phyloP scores from a whole-genome alignment of 2,329 filamentous ascomycete species.

The Fusarium floridanum region DNA sequence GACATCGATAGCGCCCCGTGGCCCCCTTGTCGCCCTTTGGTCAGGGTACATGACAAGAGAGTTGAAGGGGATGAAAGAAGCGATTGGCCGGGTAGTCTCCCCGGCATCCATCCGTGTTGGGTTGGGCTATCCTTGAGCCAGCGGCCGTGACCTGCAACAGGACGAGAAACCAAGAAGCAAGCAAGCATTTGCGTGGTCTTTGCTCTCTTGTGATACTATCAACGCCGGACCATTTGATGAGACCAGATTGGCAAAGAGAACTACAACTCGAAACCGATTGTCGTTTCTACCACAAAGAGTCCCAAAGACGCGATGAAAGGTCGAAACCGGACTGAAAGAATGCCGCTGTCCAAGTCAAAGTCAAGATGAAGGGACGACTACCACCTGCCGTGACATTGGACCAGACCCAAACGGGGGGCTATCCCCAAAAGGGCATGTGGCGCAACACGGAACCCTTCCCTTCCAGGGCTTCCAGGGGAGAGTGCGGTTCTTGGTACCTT shows the following conservation, averaged over 20 bases:
- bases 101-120: slow-evolving; percentile 27
- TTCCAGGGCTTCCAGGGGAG: slow-evolving; percentile 10
- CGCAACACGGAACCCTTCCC: slow-evolving; percentile 10
- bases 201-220: slow-evolving; percentile 2
- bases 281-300: neutral
- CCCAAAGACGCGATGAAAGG: neutral
- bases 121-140: slow-evolving; percentile 15
- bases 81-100: slow-evolving; percentile 28
- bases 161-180: neutral
- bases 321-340: slow-evolving; percentile 19
- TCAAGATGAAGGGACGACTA: slow-evolving; percentile 1
- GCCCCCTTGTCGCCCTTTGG: slow-evolving; percentile 13
- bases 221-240: slow-evolving; percentile 3
- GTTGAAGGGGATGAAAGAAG: neutral
- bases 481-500: slow-evolving; percentile 23
- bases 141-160: neutral
- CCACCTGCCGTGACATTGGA: slow-evolving; percentile 30
- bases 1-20: slow-evolving; percentile 27
- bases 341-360: slow-evolving; percentile 5
- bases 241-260: neutral
- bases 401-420: slow-evolving; percentile 12
- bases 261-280: neutral
- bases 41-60: slow-evolving; percentile 26
- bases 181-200: slow-evolving; percentile 10
- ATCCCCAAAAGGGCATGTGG: slow-evolving; percentile 17